These are phyloP conservation scores for Tieghemostelium lacteum DNA, from an alignment of 78 protist species.

Conservation along the genomic window DNA sequence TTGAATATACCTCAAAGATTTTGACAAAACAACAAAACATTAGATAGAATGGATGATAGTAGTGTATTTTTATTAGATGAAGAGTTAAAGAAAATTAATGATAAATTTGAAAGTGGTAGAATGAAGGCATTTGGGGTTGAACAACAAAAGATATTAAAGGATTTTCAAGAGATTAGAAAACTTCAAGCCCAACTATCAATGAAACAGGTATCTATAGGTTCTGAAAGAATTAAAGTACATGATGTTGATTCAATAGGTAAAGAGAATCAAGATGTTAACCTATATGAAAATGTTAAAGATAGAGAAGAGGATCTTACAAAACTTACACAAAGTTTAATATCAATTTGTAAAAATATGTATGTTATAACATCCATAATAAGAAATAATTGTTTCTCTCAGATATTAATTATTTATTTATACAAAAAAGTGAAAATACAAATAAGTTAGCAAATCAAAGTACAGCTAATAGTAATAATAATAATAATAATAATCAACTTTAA, in stretches of 20 bases:
- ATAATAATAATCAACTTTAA: no score
- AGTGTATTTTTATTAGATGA: constrained; percentile 62
- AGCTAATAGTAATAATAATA: no score
- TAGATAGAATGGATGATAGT: constrained; percentile 65
- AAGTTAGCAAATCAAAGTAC: constrained; percentile 8
- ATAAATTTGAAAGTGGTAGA: constrained; percentile 49
- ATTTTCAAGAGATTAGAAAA: constrained; percentile 70
- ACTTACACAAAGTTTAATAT: constrained; percentile 18
- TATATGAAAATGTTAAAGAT: constrained; percentile 60
- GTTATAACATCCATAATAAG: neutral
- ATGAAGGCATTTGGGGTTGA: constrained; percentile 71
- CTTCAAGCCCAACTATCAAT: constrained; percentile 70
- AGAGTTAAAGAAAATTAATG: constrained; percentile 48
- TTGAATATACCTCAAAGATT: no score
- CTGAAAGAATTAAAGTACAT: constrained; percentile 63
- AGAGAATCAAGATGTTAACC: constrained; percentile 35
- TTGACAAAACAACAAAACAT: no score
- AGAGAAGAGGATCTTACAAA: constrained; percentile 69
- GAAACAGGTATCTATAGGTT: constrained; percentile 73
- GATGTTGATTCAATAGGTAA: constrained; percentile 64
- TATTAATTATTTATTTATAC: neutral
- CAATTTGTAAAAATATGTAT: constrained; percentile 69
- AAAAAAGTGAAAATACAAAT: constrained; percentile 11
- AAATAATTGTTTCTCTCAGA: neutral
- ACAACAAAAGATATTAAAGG: constrained; percentile 69